Evolutionary conservation across 441 rosid species (phyloP).

Genomic region (Aquilaria agallochum): DNA sequence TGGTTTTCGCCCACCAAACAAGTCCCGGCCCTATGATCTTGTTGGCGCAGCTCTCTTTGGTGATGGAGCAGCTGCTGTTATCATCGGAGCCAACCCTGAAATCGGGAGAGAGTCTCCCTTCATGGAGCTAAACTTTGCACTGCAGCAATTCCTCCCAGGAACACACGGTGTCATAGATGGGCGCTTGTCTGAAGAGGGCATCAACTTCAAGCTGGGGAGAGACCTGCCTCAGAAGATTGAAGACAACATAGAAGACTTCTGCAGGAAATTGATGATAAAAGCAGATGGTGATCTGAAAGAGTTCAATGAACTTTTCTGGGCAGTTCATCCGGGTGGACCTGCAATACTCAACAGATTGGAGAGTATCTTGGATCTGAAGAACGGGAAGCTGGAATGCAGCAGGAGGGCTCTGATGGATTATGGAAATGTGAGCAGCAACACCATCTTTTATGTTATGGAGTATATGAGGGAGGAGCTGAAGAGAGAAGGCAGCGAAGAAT

Average conservation of each 20-base stretch:
- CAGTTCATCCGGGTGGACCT: conserved; percentile 93
- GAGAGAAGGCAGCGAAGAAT: conserved; percentile 48
- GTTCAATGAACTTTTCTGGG: conserved; percentile 82
- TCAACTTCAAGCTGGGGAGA: conserved; percentile 73
- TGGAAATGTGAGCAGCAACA: conserved; percentile 86
- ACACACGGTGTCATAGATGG: conserved; percentile 78
- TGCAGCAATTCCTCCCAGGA: conserved; percentile 78
- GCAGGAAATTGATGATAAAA: conserved; percentile 54
- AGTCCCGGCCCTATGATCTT: conserved; percentile 74
- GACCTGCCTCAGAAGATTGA: conserved; percentile 81
- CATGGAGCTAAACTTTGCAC: conserved; percentile 73
- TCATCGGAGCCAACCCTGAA: conserved; percentile 69
- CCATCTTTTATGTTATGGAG: conserved; percentile 79
- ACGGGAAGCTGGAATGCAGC: conserved; percentile 66
- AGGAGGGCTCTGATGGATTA: conserved; percentile 74
- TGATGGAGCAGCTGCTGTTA: conserved; percentile 85
- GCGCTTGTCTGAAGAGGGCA: conserved; percentile 70
- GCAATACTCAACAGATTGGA: conserved; percentile 78
- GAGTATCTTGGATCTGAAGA: conserved; percentile 40
- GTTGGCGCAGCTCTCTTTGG: conserved; percentile 94
- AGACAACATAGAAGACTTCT: conserved; percentile 74
- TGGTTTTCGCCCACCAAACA: conserved; percentile 85
- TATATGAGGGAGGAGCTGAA: conserved; percentile 74
- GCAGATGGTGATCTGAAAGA: conserved; percentile 29
- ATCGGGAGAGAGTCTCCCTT: conserved; percentile 54